phyloP scores from a whole-genome alignment of 495 filamentous ascomycete genomes.

The Hypoxylon cercidicola region DNA sequence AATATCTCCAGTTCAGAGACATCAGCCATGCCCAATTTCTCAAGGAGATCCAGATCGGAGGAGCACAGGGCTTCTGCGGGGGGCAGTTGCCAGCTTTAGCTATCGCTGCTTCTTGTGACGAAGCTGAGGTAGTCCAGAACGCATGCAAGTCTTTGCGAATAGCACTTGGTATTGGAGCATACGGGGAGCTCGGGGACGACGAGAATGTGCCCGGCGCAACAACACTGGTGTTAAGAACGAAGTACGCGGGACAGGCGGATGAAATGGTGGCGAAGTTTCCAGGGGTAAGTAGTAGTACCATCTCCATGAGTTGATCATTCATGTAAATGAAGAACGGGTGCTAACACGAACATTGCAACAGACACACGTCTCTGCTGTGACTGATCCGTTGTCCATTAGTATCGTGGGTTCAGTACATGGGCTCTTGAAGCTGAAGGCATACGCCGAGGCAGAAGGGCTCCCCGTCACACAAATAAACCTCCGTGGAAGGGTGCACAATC shows the following conservation, averaged over 20 bases:
- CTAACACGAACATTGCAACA: slow-evolving; percentile 14
- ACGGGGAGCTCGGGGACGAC: slow-evolving; percentile 47
- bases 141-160: slow-evolving; percentile 41
- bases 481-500: slow-evolving; percentile 48
- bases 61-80: slow-evolving; percentile 45
- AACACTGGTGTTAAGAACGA: slow-evolving; percentile 42
- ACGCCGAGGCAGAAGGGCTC: slow-evolving; percentile 29
- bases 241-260: slow-evolving; percentile 43
- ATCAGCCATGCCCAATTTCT: slow-evolving; percentile 24
- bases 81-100: slow-evolving; percentile 44
- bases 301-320: slow-evolving; percentile 13
- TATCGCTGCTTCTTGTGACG: slow-evolving; percentile 42
- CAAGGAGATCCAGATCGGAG: slow-evolving; percentile 27
- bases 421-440: slow-evolving; percentile 26
- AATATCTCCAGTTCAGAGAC: slow-evolving; percentile 41
- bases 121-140: slow-evolving; percentile 57
- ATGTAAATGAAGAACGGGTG: not conserved
- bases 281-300: slow-evolving; percentile 15
- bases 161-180: slow-evolving; percentile 44
- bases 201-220: slow-evolving; percentile 24
- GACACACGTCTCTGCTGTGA: slow-evolving; percentile 49
- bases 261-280: slow-evolving; percentile 44
- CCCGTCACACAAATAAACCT: slow-evolving; percentile 36
- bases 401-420: slow-evolving; percentile 37
- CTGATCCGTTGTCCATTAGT: slow-evolving; percentile 46